phyloP scores from a whole-genome alignment of 2,329 filamentous ascomycete genomes.

The Aspergillus sp. region DNA sequence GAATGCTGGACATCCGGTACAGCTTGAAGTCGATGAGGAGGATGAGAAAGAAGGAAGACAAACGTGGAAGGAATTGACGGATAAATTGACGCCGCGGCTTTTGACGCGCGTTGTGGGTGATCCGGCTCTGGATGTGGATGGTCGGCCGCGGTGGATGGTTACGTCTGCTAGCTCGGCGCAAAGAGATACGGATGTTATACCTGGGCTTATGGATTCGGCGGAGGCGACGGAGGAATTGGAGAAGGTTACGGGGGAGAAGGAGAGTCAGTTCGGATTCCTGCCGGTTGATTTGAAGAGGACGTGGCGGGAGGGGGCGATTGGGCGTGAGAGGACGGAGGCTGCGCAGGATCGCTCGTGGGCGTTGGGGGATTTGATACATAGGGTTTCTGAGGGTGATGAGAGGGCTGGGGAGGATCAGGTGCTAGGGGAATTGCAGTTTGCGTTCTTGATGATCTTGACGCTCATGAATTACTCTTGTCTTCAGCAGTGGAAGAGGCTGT shows the following conservation, averaged over 20 bases:
- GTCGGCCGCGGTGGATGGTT: conserved; percentile 55
- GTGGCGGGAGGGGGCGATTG: conserved; percentile 63
- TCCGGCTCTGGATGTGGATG: conserved; percentile 37
- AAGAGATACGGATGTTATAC: conserved; percentile 61
- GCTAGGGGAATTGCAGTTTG: conserved; percentile 64
- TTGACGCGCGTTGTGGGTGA: conserved; percentile 54
- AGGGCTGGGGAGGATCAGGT: conserved; percentile 40
- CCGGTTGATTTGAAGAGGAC: conserved; percentile 63
- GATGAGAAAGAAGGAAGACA: conserved; percentile 45
- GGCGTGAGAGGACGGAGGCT: conserved; percentile 62
- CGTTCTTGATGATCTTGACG: conserved; percentile 64
- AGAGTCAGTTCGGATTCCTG: conserved; percentile 56
- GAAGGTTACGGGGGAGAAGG: conserved; percentile 36
- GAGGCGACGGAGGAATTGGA: conserved; percentile 20
- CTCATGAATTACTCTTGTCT: conserved; percentile 67
- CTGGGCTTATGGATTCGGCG: conserved; percentile 50
- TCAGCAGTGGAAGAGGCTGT: conserved; percentile 65
- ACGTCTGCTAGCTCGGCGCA: conserved; percentile 60
- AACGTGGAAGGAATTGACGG: conserved; percentile 58
- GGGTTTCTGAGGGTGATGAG: conserved; percentile 29
- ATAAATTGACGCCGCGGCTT: conserved; percentile 51
- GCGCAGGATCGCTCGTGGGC: conserved; percentile 66
- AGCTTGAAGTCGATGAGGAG: conserved; percentile 27
- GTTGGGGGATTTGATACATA: conserved; percentile 54
- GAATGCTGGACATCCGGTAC: conserved; percentile 8